A percentile compares a stretch with the other conserved stretches of the same genome.
Conservation (phyloP, 1,139 yeast species). For the Lodderomyces margitis region DNA sequence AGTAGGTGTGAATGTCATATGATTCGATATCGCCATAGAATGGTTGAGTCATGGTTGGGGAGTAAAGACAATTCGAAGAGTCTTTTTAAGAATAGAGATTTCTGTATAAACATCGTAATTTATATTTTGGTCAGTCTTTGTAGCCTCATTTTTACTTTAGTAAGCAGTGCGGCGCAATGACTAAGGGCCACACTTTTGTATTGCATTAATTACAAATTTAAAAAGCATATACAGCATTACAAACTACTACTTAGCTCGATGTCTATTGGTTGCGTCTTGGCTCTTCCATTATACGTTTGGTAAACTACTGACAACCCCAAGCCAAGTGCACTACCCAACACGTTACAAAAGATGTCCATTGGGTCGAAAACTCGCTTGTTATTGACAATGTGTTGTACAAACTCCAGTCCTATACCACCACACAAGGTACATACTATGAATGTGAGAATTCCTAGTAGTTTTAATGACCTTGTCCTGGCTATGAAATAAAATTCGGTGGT, state of each 20-base stretch:
- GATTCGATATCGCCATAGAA: constrained; percentile 36
- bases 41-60: neutral
- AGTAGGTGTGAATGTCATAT: constrained; percentile 58
- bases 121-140: too few relatives aligned
- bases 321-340: constrained; percentile 35
- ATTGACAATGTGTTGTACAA: constrained; percentile 43
- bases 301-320: constrained; percentile 18
- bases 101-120: too few relatives aligned
- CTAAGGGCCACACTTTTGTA: too few relatives aligned
- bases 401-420: constrained; percentile 53
- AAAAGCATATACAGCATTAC: too few relatives aligned
- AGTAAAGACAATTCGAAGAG: neutral
- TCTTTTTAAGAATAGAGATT: too few relatives aligned
- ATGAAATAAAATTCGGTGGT: constrained; percentile 57
- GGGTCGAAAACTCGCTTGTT: constrained; percentile 50
- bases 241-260: neutral
- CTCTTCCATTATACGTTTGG: constrained; percentile 12
- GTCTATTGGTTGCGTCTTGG: neutral
- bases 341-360: constrained; percentile 45
- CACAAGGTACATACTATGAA: constrained; percentile 41
- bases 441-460: constrained; percentile 41
- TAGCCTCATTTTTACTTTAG: neutral
- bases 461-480: constrained; percentile 41
- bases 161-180: too few relatives aligned
- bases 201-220: too few relatives aligned